phyloP scores from a whole-genome alignment of 768 basidiomycete species.

The Tubosaeta sp. region DNA sequence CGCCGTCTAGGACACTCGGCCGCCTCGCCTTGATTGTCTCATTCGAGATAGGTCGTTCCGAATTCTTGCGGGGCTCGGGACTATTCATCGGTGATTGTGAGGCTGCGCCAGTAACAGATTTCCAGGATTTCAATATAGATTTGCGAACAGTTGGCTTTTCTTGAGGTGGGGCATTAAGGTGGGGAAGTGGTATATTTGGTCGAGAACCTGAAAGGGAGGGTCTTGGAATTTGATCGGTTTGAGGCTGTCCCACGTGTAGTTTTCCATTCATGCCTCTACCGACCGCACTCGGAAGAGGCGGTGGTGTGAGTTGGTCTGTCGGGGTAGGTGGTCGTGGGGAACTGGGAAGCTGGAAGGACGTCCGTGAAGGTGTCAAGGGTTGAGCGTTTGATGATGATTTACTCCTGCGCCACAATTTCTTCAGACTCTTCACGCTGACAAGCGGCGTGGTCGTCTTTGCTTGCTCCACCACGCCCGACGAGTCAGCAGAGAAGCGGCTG shows the following conservation, averaged over 20 bases:
- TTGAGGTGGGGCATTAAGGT: constrained; percentile 22
- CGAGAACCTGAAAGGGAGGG: constrained; percentile 32
- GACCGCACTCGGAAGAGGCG: constrained; percentile 22
- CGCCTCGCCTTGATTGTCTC: constrained; percentile 38
- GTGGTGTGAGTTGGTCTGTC: constrained; percentile 24
- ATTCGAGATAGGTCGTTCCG: constrained; percentile 35
- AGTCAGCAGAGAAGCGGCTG: constrained; percentile 79
- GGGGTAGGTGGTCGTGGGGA: constrained; percentile 34
- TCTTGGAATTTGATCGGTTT: constrained; percentile 64
- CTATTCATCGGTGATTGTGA: constrained; percentile 27
- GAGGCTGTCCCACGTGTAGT: constrained; percentile 43
- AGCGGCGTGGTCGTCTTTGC: constrained; percentile 42
- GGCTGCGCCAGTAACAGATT: constrained; percentile 39
- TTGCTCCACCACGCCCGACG: constrained; percentile 37
- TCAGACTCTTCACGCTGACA: constrained; percentile 70
- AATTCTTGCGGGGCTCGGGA: constrained; percentile 34
- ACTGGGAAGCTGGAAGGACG: constrained; percentile 29
- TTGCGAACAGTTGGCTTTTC: constrained; percentile 52
- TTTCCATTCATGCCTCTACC: constrained; percentile 18
- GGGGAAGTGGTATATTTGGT: constrained; percentile 24
- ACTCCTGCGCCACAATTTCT: constrained; percentile 76
- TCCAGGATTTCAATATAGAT: constrained; percentile 70
- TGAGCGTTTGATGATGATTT: constrained; percentile 40
- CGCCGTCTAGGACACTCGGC: constrained; percentile 43
- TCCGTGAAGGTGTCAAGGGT: constrained; percentile 34